Evolutionary conservation across 2,329 filamentous ascomycete genomes (phyloP).

Genomic region (Neofusicoccum parvum): DNA sequence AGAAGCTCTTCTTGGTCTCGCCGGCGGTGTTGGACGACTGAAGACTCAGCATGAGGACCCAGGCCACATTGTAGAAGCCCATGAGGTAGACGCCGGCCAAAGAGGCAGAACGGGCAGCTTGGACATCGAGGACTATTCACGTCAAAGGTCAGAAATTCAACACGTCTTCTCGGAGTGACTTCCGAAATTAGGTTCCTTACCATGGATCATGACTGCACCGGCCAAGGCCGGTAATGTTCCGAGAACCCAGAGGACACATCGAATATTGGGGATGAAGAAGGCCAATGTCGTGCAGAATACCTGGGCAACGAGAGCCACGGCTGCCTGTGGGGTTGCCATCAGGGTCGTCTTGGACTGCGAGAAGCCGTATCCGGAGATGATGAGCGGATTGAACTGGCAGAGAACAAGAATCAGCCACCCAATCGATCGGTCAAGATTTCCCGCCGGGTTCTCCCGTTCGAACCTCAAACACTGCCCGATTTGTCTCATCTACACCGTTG

Average conservation of each 20-base stretch:
- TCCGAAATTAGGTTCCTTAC: conserved; percentile 3
- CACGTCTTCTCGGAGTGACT: neutral
- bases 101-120: neutral
- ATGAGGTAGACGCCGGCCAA: neutral
- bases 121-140: neutral
- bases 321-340: neutral
- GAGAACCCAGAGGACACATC: conserved; percentile 6
- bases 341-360: neutral
- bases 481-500: neutral
- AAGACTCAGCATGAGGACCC: neutral
- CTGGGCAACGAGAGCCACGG: neutral
- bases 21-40: conserved; percentile 1
- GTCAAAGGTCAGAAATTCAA: neutral
- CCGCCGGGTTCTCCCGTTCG: too few species aligned
- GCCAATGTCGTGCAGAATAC: neutral
- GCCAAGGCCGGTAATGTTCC: conserved; percentile 1
- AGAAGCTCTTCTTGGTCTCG: neutral
- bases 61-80: neutral
- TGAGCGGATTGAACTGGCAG: neutral
- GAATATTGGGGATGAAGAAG: neutral
- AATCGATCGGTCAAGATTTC: neutral
- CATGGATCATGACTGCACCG: neutral
- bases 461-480: neutral
- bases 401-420: neutral
- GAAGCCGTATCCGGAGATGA: neutral